Base-by-base conservation (phyloP, 2,329 filamentous ascomycete genomes). In the Fusarium mangiferae region DNA sequence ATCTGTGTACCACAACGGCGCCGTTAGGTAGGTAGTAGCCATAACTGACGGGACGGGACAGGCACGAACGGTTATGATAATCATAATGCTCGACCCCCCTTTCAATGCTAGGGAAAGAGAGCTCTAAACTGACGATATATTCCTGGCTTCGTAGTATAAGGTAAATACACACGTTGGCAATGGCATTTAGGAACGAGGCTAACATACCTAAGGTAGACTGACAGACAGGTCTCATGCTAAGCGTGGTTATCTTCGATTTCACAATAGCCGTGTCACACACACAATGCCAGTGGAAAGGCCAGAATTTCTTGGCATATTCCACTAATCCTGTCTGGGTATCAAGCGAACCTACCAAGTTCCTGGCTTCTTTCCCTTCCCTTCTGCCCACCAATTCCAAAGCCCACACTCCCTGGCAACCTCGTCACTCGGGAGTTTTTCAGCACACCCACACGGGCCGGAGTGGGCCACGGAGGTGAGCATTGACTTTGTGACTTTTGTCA, bases 381-480 rank as follows among this genome's bases (percentile, higher is more conserved):
- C 30, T 57, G 49, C 46, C 36, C 41, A 55, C 36, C 20, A 20
- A 42, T 48, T 46, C 48, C 46, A 28, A 62, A 54, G 39, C 41
- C 36, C 55, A 62, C 51, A 56, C 56, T 64, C 38, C 51, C 60
- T 73, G 39, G 54, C 62, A 65, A 69, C 62, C 71, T 74, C 59
- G 67, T 74, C 71, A 69, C 56, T 74, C 72, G 71, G 72, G 70
- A 55, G 59, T 65, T 74, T 74, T 65, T 41, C 46, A 68, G 26
- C 59, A 74, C 71, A 74, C 72, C 71, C 68, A 74, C 68, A 62
- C 51, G 56, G 59, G 51, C 68, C 56, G 56, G 62, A 56, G 68
- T 73, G 70, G 70, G 60, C 58, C 70, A 61, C 22, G 51, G 55
- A 70, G 41, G 51, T 38, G 41, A 70, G 59, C 45, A 65, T 65